These are phyloP conservation scores for Globisporangium cederbergense DNA, from an alignment of 352 stramenopile species.

Conservation along the genomic window DNA sequence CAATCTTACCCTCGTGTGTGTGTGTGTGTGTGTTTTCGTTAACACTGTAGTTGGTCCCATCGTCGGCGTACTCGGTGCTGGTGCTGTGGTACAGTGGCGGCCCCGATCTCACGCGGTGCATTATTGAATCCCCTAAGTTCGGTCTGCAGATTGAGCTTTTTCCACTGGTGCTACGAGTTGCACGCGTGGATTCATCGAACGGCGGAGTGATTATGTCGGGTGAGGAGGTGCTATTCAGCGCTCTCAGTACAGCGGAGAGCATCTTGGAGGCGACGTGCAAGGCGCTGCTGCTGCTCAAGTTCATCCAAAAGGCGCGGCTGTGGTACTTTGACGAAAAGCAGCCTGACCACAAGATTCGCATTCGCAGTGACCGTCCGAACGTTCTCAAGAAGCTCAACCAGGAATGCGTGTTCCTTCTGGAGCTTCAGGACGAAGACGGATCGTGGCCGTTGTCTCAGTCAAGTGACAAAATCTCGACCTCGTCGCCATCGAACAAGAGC, in stretches of 20 bases:
- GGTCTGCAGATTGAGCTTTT: conserved; percentile 73
- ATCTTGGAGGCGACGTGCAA: conserved; percentile 73
- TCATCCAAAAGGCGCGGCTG: conserved; percentile 65
- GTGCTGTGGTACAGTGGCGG: conserved; percentile 78
- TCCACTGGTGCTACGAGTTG: conserved; percentile 73
- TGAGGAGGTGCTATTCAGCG: conserved; percentile 73
- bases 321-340: conserved; percentile 81
- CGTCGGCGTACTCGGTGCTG: conserved; percentile 60
- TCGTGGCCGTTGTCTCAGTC: conserved; percentile 82
- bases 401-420: conserved; percentile 74
- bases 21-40: conserved; percentile 5
- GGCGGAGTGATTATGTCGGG: conserved; percentile 74
- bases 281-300: conserved; percentile 66
- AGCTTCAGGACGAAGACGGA: conserved; percentile 81
- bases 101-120: conserved; percentile 53
- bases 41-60: conserved; percentile 53
- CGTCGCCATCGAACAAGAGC: conserved; percentile 25
- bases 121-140: conserved; percentile 38
- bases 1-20: not conserved
- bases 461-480: conserved; percentile 31
- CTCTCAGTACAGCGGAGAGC: conserved; percentile 52
- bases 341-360: conserved; percentile 64
- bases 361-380: conserved; percentile 39
- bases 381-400: conserved; percentile 63
- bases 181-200: conserved; percentile 61